These are phyloP conservation scores for Podaxis carcinomalis DNA, from an alignment of 768 basidiomycete genomes.

Conservation along the genomic window DNA sequence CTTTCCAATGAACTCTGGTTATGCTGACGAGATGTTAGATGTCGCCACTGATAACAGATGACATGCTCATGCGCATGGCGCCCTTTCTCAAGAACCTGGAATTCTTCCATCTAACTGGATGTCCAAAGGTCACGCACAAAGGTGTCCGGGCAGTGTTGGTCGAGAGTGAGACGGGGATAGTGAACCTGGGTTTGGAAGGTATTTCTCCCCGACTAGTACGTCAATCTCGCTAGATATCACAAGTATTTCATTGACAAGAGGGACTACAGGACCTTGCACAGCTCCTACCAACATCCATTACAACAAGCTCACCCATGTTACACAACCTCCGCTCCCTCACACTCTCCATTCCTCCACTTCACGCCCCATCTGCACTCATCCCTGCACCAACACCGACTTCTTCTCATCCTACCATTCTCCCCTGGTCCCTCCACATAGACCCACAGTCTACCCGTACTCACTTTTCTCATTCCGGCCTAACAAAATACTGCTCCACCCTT, in stretches of 20 bases:
- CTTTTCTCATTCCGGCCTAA: not conserved
- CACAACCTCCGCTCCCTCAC: conserved; percentile 28
- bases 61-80: conserved; percentile 44
- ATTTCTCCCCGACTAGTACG: conserved; percentile 58
- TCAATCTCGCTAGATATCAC: not conserved
- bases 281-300: conserved; percentile 24
- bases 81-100: conserved; percentile 47
- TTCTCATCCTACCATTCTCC: not conserved
- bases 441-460: not conserved
- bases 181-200: conserved; percentile 56
- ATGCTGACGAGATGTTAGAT: conserved; percentile 29
- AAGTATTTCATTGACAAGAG: not conserved
- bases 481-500: not conserved
- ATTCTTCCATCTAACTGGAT: conserved; percentile 60
- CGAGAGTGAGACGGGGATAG: conserved; percentile 40
- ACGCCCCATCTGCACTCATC: conserved; percentile 21
- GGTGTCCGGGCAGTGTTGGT: conserved; percentile 53
- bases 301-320: conserved; percentile 28
- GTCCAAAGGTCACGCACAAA: conserved; percentile 59
- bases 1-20: not conserved
- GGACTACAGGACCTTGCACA: conserved; percentile 46
- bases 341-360: conserved; percentile 41
- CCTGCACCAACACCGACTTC: not conserved
- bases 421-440: not conserved
- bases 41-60: conserved; percentile 57